Evolutionary conservation across 176 grass and related monocot species (phyloP).

Genomic region (Juncus effusus): DNA sequence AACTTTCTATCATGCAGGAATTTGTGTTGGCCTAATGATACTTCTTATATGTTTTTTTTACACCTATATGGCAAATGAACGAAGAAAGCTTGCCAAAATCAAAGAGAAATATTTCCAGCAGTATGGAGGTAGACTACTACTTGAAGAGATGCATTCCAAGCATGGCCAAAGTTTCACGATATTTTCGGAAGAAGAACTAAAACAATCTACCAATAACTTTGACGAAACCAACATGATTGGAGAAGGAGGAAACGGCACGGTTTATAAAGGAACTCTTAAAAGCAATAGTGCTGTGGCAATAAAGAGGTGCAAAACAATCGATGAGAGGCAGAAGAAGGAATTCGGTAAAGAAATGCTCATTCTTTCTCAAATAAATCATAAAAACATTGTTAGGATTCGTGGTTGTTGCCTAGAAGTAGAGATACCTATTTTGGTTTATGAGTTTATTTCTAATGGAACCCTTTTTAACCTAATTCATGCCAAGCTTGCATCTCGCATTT

Average conservation of each 20-base stretch:
- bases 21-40: neutral
- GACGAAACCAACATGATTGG: slow-evolving; percentile 29
- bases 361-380: slow-evolving; percentile 30
- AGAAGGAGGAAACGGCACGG: slow-evolving; percentile 34
- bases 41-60: neutral
- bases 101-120: slow-evolving; percentile 17
- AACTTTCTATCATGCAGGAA: neutral
- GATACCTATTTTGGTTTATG: slow-evolving; percentile 35
- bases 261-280: slow-evolving; percentile 31
- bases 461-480: slow-evolving; percentile 16
- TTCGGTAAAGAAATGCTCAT: slow-evolving; percentile 37
- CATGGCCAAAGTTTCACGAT: slow-evolving; percentile 16
- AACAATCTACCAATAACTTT: slow-evolving; percentile 31
- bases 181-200: slow-evolving; percentile 15
- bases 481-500: neutral
- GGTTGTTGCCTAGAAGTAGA: slow-evolving; percentile 39
- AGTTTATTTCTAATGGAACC: slow-evolving; percentile 34
- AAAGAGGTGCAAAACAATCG: slow-evolving; percentile 34
- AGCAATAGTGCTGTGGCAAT: neutral
- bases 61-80: neutral
- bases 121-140: slow-evolving; percentile 10
- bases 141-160: slow-evolving; percentile 11
- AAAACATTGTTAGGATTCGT: slow-evolving; percentile 28
- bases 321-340: slow-evolving; percentile 21
- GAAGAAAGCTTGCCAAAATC: slow-evolving; percentile 1